Base-by-base conservation (phyloP, 2,329 filamentous ascomycete genomes). In the Alternaria triticina region DNA sequence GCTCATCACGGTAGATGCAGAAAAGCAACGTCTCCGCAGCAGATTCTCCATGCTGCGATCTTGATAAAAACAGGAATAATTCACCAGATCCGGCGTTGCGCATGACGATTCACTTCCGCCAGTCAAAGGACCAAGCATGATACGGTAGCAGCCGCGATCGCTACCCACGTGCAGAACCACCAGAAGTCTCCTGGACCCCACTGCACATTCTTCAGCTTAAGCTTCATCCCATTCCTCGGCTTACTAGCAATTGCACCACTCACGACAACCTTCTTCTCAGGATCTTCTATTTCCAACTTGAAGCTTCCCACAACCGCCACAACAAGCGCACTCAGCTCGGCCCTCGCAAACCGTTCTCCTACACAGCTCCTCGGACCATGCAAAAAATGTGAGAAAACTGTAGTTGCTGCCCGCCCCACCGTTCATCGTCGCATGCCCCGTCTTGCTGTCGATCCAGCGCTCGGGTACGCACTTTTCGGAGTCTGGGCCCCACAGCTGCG, bases 381-480 rank as follows among this genome's bases (percentile, higher is more conserved):
- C 17, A 83, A 67, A 40, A 62, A 84, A 85, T 0, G 82, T 83
- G 54, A 83, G 47, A 57, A 80, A 79, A 12, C 74, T 70, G 54
- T 78, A 83, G 59, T 82, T 81, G 62, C 80, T 82, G 5, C 74
- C 71, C 2, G 76, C 73, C 28, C 77, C 75, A 9, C 76, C 82
- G n/a, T 72, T 73, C 69, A 80, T 82, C 20, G 82, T 83, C 5
- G 81, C 76, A 13, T 76, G 75, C 4, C 75, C 78, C 15, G 68
- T 74, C 25, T 71, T 57, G 20, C 67, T 66, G 59, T 83, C 80
- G 59, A 85, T 81, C 83, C 83, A 84, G 25, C 83, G 77, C 22
- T 83, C 80, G 0, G 83, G 83, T 1, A 74, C 66, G 70, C 84
- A 84, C 0, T 75, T 61, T n/a, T 78, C 76, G 4, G 82, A 76